Conservation (phyloP, 2,329 filamentous ascomycete species). For the Colletotrichum siamense region DNA sequence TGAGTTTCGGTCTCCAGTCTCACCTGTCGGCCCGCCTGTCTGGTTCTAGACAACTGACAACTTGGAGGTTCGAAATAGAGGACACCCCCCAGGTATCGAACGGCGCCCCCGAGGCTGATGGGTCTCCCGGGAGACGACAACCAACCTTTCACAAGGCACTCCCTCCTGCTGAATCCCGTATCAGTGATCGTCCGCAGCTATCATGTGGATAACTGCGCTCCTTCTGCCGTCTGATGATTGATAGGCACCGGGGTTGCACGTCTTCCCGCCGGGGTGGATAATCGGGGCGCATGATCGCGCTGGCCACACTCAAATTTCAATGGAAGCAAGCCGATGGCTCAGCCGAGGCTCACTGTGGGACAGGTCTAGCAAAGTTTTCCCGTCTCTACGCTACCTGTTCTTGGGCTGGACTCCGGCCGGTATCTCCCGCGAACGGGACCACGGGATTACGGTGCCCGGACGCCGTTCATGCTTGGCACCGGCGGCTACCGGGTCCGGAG, state of each 20-base stretch:
- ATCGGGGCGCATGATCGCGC: conserved; percentile 13
- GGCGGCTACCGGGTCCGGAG: not conserved
- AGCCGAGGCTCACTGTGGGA: not conserved
- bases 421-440: not conserved
- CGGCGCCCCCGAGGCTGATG: not conserved
- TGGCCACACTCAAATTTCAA: not conserved
- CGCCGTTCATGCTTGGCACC: not conserved
- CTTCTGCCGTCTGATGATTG: not conserved
- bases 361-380: not conserved
- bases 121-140: not conserved
- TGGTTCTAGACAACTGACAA: not conserved
- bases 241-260: conserved; percentile 11
- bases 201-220: not conserved
- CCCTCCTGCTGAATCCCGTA: not conserved
- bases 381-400: not conserved
- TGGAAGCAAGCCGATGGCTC: not conserved
- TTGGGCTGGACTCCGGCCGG: not conserved
- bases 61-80: not conserved
- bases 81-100: not conserved
- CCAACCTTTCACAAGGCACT: not conserved
- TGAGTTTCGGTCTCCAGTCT: not conserved
- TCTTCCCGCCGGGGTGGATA: conserved; percentile 16
- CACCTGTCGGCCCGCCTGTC: not conserved
- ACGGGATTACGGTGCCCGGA: not conserved
- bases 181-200: not conserved